Evolutionary conservation across 768 basidiomycete genomes (phyloP).

Genomic region (Xerocomellus amylosporus): DNA sequence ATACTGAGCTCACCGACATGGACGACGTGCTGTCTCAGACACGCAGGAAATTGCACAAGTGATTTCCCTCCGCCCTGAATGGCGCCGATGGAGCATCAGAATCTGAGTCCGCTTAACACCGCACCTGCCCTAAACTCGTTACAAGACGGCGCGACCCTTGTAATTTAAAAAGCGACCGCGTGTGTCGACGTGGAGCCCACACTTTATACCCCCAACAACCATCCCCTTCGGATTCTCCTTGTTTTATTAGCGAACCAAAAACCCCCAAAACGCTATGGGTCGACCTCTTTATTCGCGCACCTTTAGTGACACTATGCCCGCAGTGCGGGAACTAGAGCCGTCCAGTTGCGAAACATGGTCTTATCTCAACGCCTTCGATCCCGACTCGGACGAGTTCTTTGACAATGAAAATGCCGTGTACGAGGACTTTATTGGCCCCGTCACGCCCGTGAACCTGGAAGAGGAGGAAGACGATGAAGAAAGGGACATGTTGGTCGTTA

Average conservation of each 20-base stretch:
- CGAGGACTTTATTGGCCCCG: conserved; percentile 61
- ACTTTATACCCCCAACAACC: conserved; percentile 11
- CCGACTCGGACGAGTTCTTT: conserved; percentile 79
- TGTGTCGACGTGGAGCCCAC: not conserved
- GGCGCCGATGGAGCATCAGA: too few relatives aligned
- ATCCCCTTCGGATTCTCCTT: conserved; percentile 5
- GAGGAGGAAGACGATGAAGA: conserved; percentile 28
- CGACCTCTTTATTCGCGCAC: conserved; percentile 55
- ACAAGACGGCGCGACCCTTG: conserved; percentile 1
- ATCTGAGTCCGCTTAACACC: conserved; percentile 27
- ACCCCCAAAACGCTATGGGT: conserved; percentile 42
- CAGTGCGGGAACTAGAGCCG: conserved; percentile 45
- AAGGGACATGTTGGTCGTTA: conserved; percentile 32
- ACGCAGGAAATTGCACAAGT: too few relatives aligned
- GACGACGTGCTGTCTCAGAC: too few relatives aligned
- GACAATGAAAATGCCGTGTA: conserved; percentile 52
- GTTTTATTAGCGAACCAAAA: conserved; percentile 27
- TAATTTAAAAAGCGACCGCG: conserved; percentile 15
- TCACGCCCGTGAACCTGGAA: conserved; percentile 3
- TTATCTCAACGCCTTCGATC: conserved; percentile 66
- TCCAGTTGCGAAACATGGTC: conserved; percentile 57
- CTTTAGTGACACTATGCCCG: conserved; percentile 37
- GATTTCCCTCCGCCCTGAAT: too few relatives aligned
- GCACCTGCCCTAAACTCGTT: conserved; percentile 35
- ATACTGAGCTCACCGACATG: too few relatives aligned